Evolutionary conservation across 768 basidiomycete genomes (phyloP).

Genomic region (Termitomyces sp.): DNA sequence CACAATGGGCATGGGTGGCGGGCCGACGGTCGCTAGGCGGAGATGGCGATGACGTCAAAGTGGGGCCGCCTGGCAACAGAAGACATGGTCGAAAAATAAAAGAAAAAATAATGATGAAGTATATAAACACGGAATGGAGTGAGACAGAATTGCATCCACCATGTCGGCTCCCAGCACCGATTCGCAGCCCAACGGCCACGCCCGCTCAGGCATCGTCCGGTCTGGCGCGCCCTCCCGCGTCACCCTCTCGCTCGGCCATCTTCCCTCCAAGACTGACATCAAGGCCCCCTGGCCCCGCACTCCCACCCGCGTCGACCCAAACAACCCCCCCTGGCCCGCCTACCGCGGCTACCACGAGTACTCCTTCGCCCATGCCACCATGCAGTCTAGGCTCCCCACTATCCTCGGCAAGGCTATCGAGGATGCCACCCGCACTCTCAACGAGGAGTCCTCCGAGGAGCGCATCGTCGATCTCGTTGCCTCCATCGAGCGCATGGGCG

Average conservation of each 20-base stretch:
- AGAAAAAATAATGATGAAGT: background rate
- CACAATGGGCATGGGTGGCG: background rate
- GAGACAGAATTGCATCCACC: constrained; percentile 5
- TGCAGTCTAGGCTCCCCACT: constrained; percentile 93
- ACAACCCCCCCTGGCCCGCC: constrained; percentile 81
- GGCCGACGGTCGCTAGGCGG: background rate
- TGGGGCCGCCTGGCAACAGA: background rate
- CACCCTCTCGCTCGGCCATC: constrained; percentile 67
- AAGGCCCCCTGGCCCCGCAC: constrained; percentile 71
- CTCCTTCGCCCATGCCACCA: constrained; percentile 87
- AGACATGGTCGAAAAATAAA: background rate
- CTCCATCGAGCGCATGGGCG: constrained; percentile 87
- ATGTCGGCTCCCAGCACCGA: constrained; percentile 5
- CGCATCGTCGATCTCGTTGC: constrained; percentile 76
- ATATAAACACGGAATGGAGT: background rate
- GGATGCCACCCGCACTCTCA: constrained; percentile 83
- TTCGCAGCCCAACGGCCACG: background rate
- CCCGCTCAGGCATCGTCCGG: constrained; percentile 3
- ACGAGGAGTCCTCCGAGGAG: constrained; percentile 81
- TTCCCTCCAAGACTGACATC: constrained; percentile 69
- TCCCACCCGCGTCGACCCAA: constrained; percentile 74
- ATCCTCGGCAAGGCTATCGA: constrained; percentile 96
- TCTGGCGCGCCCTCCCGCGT: constrained; percentile 50
- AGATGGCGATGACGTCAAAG: constrained; percentile 8
- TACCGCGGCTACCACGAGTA: constrained; percentile 80